Conservation (phyloP, 495 filamentous ascomycete genomes). For the Neurospora sp. region DNA sequence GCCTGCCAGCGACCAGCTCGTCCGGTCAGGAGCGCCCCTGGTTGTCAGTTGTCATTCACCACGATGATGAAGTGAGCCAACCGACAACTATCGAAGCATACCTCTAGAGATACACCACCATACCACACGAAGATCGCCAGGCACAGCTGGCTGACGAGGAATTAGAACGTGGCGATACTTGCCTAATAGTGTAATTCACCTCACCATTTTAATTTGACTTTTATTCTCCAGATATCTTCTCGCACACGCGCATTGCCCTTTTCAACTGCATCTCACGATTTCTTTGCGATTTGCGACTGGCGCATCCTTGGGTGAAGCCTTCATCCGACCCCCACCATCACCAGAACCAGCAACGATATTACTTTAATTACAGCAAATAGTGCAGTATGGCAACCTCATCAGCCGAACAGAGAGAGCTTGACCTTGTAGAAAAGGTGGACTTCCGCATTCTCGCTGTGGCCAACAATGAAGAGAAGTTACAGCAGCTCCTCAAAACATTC, state of each 20-base stretch:
- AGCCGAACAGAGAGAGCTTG: slow-evolving; percentile 64
- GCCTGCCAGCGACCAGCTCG: neutral
- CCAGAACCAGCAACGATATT: neutral
- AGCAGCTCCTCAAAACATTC: slow-evolving; percentile 64
- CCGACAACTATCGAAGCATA: neutral
- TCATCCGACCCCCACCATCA: neutral
- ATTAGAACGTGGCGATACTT: neutral
- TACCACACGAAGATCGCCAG: neutral
- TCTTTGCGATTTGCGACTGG: neutral
- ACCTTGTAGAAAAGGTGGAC: slow-evolving; percentile 81
- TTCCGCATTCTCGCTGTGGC: slow-evolving; percentile 73
- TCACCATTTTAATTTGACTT: neutral
- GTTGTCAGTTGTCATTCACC: neutral
- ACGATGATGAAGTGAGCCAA: neutral
- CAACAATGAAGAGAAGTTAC: slow-evolving; percentile 72
- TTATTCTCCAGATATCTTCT: neutral
- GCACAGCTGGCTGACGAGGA: neutral
- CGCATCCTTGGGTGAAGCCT: neutral
- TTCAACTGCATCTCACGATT: neutral
- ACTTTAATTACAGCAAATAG: neutral
- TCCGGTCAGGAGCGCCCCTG: neutral
- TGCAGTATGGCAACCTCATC: slow-evolving; percentile 21
- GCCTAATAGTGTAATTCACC: neutral
- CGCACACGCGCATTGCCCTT: neutral
- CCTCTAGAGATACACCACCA: neutral